Conservation (phyloP, 2,329 filamentous ascomycete species). For the Hymenoscyphus linearis region DNA sequence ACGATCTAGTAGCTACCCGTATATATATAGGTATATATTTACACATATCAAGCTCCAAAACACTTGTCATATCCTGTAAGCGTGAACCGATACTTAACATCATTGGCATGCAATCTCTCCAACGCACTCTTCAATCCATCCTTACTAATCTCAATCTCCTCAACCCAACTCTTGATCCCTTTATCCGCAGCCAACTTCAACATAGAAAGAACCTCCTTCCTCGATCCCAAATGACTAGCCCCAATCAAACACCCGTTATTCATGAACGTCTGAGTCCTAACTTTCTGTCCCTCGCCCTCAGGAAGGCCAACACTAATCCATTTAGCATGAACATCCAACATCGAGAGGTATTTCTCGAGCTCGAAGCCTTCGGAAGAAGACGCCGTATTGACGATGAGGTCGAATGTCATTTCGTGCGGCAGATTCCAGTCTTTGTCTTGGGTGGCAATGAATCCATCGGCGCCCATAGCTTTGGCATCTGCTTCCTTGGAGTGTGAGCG, state of each 20-base stretch:
- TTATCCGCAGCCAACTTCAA: constrained; percentile 65
- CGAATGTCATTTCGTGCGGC: constrained; percentile 58
- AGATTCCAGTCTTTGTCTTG: constrained; percentile 52
- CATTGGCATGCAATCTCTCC: constrained; percentile 62
- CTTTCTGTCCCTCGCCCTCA: constrained; percentile 64
- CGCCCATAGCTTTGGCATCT: constrained; percentile 54
- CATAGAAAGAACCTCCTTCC: constrained; percentile 68
- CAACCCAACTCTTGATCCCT: constrained; percentile 64
- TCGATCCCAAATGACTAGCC: constrained; percentile 64
- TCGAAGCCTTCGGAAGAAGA: constrained; percentile 64
- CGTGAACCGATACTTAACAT: constrained; percentile 70
- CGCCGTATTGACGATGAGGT: constrained; percentile 72
- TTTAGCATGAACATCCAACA: constrained; percentile 75
- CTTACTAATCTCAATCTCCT: constrained; percentile 68
- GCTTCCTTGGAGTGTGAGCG: constrained; percentile 55
- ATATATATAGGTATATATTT: too few relatives aligned
- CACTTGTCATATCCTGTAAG: constrained; percentile 63
- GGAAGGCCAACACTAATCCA: constrained; percentile 79
- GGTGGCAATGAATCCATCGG: constrained; percentile 55
- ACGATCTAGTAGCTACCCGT: too few relatives aligned
- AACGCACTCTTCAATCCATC: constrained; percentile 64
- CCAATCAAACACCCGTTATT: constrained; percentile 70
- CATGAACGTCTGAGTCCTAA: constrained; percentile 71
- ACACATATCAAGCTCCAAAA: constrained; percentile 37
- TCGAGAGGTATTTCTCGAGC: constrained; percentile 64